Conservation (phyloP, 1,284 basidiomycete species). For the Vanrija sp. region DNA sequence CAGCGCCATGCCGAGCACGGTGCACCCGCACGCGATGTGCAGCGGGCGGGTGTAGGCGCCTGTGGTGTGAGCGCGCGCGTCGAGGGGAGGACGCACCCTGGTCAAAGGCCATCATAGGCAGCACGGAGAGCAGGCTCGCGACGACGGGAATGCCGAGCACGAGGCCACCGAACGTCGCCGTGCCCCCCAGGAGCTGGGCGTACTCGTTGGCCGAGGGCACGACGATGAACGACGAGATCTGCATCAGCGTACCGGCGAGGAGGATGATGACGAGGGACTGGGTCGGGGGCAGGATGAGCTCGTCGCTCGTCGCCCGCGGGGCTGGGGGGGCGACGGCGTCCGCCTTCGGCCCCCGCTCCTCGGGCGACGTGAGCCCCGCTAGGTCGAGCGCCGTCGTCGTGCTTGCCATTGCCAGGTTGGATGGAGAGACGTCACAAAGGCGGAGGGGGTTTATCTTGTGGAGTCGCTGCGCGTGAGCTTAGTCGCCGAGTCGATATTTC, state of each 20-base stretch:
- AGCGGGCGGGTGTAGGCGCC: slow-evolving; percentile 4
- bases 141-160: slow-evolving; percentile 9
- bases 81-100: not conserved
- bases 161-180: slow-evolving; percentile 6
- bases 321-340: too few relatives aligned
- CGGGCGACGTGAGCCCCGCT: too few relatives aligned
- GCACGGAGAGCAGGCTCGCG: not conserved
- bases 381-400: too few relatives aligned
- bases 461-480: too few relatives aligned
- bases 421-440: too few relatives aligned
- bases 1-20: slow-evolving; percentile 3
- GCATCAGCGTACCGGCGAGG: not conserved
- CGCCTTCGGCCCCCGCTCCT: too few relatives aligned
- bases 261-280: too few relatives aligned
- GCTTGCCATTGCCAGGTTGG: too few relatives aligned
- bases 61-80: not conserved
- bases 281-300: too few relatives aligned
- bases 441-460: too few relatives aligned
- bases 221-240: slow-evolving; percentile 11
- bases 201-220: slow-evolving; percentile 9
- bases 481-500: too few relatives aligned
- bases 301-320: too few relatives aligned
- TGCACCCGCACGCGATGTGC: slow-evolving; percentile 2
- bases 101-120: slow-evolving; percentile 2
- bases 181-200: slow-evolving; percentile 7